These are phyloP conservation scores for Astrothelium subdiscretum DNA, from an alignment of 495 filamentous ascomycete species.

Conservation along the genomic window DNA sequence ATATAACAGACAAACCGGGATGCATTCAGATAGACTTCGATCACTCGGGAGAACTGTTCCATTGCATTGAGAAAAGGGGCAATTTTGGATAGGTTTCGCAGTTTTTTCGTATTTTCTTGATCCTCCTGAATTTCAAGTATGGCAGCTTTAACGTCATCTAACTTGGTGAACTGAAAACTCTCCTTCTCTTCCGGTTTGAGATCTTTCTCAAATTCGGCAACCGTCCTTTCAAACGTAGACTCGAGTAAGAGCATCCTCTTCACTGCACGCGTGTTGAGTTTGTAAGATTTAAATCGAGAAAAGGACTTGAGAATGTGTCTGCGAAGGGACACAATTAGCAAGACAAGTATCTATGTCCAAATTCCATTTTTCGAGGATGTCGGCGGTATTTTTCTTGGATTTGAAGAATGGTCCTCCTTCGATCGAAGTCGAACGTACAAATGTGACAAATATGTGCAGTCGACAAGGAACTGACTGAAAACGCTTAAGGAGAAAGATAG, in stretches of 20 bases:
- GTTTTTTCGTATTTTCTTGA: constrained; percentile 7
- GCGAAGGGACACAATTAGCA: too few species aligned
- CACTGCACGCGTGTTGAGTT: background rate
- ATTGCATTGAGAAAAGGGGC: constrained; percentile 11
- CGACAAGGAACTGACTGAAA: too few species aligned
- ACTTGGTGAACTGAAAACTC: constrained; percentile 5
- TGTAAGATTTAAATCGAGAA: background rate
- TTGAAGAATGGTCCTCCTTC: too few species aligned
- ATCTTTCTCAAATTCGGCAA: constrained; percentile 8
- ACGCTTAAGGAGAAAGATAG: too few species aligned
- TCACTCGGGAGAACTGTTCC: constrained; percentile 9
- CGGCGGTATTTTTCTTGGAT: too few species aligned
- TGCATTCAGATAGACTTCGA: constrained; percentile 10
- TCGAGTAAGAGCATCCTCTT: background rate
- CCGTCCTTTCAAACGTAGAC: constrained; percentile 2
- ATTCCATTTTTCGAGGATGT: too few species aligned
- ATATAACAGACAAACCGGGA: constrained; percentile 10
- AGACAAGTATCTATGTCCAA: too few species aligned
- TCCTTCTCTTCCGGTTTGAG: constrained; percentile 8
- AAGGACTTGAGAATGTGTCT: too few species aligned
- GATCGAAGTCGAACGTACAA: too few species aligned
- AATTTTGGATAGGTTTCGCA: constrained; percentile 5
- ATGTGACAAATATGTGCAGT: too few species aligned
- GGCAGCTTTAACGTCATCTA: constrained; percentile 6
- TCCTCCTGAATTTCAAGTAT: constrained; percentile 8